Evolutionary conservation across 257 asterid species (phyloP).

Genomic region (Perilla frutescens): DNA sequence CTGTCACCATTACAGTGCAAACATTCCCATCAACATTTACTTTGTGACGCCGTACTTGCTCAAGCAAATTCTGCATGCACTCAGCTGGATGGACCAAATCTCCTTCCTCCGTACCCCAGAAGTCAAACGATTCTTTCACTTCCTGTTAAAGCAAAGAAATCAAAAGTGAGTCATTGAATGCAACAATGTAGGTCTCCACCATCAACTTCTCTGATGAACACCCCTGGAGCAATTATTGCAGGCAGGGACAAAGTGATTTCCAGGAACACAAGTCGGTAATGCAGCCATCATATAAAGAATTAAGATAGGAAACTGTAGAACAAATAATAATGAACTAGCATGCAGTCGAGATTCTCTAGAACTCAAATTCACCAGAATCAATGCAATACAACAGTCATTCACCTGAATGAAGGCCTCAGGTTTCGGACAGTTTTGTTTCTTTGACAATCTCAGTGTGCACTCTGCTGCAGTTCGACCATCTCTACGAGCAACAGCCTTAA

Average conservation of each 20-base stretch:
- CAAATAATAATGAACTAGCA: constrained; percentile 1
- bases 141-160: constrained; percentile 56
- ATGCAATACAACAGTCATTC: constrained; percentile 21
- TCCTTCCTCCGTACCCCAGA: constrained; percentile 94
- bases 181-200: constrained; percentile 9
- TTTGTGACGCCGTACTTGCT: constrained; percentile 85
- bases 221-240: neutral
- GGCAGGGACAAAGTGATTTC: neutral
- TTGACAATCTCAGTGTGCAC: constrained; percentile 64
- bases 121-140: constrained; percentile 78
- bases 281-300: constrained; percentile 2
- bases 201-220: neutral
- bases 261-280: neutral
- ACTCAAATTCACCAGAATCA: constrained; percentile 8
- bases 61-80: constrained; percentile 89
- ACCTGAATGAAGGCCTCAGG: constrained; percentile 76
- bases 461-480: constrained; percentile 74
- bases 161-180: neutral
- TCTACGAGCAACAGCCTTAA: constrained; percentile 75
- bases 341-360: neutral
- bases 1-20: constrained; percentile 93
- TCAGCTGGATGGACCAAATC: constrained; percentile 91
- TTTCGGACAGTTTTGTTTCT: constrained; percentile 73
- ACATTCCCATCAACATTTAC: constrained; percentile 98
- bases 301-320: neutral